A percentile compares a stretch with the other conserved stretches of the same genome.
These are phyloP conservation scores for Fusarium agapanthi DNA, from an alignment of 2,329 filamentous ascomycete genomes.

Conservation along the genomic window DNA sequence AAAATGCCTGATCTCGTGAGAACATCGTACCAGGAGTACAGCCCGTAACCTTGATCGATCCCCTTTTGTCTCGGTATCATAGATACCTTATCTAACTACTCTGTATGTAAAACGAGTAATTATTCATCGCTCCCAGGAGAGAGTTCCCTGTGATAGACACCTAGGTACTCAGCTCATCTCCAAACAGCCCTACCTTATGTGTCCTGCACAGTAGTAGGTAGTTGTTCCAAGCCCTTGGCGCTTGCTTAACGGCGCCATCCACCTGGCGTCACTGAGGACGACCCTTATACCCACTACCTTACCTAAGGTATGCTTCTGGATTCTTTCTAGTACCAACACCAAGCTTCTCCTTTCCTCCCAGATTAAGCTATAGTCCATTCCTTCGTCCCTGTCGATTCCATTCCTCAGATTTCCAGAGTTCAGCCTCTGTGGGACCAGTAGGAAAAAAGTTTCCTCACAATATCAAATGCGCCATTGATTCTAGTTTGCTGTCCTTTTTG, in stretches of 20 bases:
- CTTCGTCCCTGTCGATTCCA: conserved; percentile 28
- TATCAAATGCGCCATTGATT: background rate
- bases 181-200: conserved; percentile 20
- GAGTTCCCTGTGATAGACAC: background rate
- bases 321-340: conserved; percentile 21
- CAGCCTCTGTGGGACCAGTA: background rate
- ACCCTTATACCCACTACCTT: conserved; percentile 13
- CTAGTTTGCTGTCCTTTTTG: background rate
- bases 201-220: background rate
- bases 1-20: background rate
- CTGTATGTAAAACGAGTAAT: background rate
- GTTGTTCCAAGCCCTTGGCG: conserved; percentile 14
- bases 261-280: conserved; percentile 7
- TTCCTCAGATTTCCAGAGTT: conserved; percentile 14
- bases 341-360: conserved; percentile 13
- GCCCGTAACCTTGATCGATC: background rate
- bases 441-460: background rate
- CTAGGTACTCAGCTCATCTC: background rate
- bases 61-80: background rate
- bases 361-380: conserved; percentile 12
- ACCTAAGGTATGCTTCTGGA: conserved; percentile 30
- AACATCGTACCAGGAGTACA: background rate
- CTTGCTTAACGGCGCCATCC: conserved; percentile 25
- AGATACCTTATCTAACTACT: background rate
- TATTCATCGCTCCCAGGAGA: background rate